These are phyloP conservation scores for Sugiyamaella xylanicola DNA, from an alignment of 1,139 yeast genomes.

Conservation along the genomic window DNA sequence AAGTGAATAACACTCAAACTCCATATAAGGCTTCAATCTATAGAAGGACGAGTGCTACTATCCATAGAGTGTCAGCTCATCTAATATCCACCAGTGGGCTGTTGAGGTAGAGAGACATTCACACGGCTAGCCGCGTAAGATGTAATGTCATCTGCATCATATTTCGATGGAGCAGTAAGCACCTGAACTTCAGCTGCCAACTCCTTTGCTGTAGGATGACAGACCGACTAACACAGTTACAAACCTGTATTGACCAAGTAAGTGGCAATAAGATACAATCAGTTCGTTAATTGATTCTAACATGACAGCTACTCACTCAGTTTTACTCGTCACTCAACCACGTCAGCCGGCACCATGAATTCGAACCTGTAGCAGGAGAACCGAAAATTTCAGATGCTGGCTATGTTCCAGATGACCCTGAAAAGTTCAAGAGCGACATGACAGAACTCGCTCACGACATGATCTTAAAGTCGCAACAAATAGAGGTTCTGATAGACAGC, in stretches of 20 bases:
- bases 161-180: too few relatives aligned
- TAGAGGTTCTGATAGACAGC: conserved; percentile 80
- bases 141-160: too few relatives aligned
- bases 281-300: conserved; percentile 26
- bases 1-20: too few relatives aligned
- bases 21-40: too few relatives aligned
- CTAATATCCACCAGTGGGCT: too few relatives aligned
- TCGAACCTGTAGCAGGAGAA: conserved; percentile 53
- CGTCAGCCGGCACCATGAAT: conserved; percentile 72
- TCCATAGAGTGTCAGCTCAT: too few relatives aligned
- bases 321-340: conserved; percentile 89
- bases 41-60: too few relatives aligned
- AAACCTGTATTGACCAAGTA: conserved; percentile 79
- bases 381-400: conserved; percentile 55
- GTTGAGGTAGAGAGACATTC: too few relatives aligned
- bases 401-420: conserved; percentile 45
- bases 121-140: too few relatives aligned
- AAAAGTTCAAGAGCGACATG: conserved; percentile 46
- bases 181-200: too few relatives aligned
- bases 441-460: conserved; percentile 72
- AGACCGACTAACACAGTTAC: conserved; percentile 89
- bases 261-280: neutral
- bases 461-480: conserved; percentile 82
- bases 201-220: conserved; percentile 45
- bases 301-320: conserved; percentile 68